These are phyloP conservation scores for Calycina herbarum DNA, from an alignment of 2,329 filamentous ascomycete genomes.

Conservation along the genomic window DNA sequence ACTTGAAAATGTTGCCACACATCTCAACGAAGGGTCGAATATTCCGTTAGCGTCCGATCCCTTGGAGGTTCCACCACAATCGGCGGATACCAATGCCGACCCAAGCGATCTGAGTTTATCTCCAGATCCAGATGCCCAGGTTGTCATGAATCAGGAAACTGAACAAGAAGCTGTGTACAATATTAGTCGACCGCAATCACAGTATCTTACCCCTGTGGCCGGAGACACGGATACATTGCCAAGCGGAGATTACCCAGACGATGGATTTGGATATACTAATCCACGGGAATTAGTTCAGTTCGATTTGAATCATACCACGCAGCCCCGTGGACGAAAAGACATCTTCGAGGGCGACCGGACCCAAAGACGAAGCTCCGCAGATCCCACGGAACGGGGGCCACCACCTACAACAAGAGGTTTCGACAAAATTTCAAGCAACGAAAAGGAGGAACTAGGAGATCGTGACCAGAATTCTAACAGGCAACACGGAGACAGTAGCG, in stretches of 20 bases:
- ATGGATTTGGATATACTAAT: conserved; percentile 64
- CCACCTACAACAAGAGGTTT: conserved; percentile 71
- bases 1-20: too few relatives aligned
- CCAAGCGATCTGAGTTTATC: too few relatives aligned
- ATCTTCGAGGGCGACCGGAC: conserved; percentile 51
- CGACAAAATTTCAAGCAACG: conserved; percentile 60
- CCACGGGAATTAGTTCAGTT: conserved; percentile 62
- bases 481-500: conserved; percentile 27
- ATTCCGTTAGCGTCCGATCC: too few relatives aligned
- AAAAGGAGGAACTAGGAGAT: conserved; percentile 47
- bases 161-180: conserved; percentile 29
- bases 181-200: conserved; percentile 24
- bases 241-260: conserved; percentile 47
- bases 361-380: conserved; percentile 38
- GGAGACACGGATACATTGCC: conserved; percentile 44
- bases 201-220: conserved; percentile 26
- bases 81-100: too few relatives aligned
- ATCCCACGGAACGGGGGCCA: conserved; percentile 48
- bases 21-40: too few relatives aligned
- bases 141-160: too few relatives aligned
- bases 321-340: conserved; percentile 45
- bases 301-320: conserved; percentile 54
- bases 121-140: too few relatives aligned
- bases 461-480: conserved; percentile 43
- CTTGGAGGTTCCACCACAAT: too few relatives aligned